Evolutionary conservation across 352 stramenopile genomes (phyloP).

Genomic region (Globisporangium spinosum): DNA sequence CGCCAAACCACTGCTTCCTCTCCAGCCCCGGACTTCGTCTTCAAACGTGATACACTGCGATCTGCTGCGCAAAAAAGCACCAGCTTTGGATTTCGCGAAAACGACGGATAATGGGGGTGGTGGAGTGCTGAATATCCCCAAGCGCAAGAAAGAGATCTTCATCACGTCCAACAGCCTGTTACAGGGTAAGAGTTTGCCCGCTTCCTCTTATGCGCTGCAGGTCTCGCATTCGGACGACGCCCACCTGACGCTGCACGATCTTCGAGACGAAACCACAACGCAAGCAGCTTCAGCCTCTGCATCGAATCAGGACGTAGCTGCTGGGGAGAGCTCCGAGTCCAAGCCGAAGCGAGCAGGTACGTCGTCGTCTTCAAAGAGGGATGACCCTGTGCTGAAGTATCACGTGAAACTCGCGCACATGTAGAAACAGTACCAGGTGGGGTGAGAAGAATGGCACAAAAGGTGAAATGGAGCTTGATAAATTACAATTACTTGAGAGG

Average conservation of each 20-base stretch:
- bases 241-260: conserved; percentile 23
- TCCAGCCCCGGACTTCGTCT: conserved; percentile 21
- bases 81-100: not conserved
- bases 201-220: conserved; percentile 12
- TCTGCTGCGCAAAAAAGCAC: conserved; percentile 15
- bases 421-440: conserved; percentile 35
- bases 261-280: conserved; percentile 12
- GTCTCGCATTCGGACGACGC: conserved; percentile 9
- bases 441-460: not conserved
- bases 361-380: conserved; percentile 4
- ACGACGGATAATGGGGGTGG: not conserved
- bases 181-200: not conserved
- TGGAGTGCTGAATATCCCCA: conserved; percentile 5
- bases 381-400: conserved; percentile 41
- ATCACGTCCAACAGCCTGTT: conserved; percentile 18
- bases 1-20: conserved; percentile 31
- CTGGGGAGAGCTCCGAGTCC: not conserved
- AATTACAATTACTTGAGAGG: conserved; percentile 8
- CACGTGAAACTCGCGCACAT: conserved; percentile 65
- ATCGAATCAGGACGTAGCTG: conserved; percentile 3
- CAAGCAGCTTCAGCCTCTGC: not conserved
- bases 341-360: conserved; percentile 14
- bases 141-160: conserved; percentile 21
- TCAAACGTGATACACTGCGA: conserved; percentile 38
- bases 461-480: not conserved